These are phyloP conservation scores for Sporothrix euskadiensis DNA, from an alignment of 2,329 filamentous ascomycete species.

Conservation along the genomic window DNA sequence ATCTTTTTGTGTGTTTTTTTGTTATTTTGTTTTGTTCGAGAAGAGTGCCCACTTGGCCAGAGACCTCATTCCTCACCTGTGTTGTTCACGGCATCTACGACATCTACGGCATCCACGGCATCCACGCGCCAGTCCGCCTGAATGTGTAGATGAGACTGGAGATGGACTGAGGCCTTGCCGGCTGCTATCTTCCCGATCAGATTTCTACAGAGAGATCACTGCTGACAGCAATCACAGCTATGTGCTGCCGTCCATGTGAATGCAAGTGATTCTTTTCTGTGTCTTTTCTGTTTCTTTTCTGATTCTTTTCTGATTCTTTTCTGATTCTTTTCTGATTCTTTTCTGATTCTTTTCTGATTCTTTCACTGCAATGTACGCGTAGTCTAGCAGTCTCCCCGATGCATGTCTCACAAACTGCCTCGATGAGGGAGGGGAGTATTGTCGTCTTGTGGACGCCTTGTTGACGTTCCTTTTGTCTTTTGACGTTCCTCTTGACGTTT, in stretches of 20 bases:
- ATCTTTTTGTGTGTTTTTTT: background rate
- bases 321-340: background rate
- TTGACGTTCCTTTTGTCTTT: background rate
- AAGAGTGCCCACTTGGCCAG: background rate
- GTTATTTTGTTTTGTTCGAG: background rate
- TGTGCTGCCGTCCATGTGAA: background rate
- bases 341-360: background rate
- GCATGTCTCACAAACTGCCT: slow-evolving; percentile 8
- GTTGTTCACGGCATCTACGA: no score
- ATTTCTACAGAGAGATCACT: background rate
- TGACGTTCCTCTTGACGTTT: no score
- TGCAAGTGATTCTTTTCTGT: background rate
- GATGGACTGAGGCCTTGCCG: slow-evolving; percentile 18
- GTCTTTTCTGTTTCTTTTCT: background rate
- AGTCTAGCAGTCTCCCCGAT: background rate
- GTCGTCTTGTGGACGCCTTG: background rate
- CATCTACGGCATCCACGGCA: no score
- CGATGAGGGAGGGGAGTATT: background rate
- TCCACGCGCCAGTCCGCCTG: background rate
- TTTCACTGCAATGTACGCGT: background rate
- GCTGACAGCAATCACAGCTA: background rate
- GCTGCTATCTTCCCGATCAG: background rate
- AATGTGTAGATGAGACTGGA: slow-evolving; percentile 13
- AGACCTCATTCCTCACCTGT: background rate
- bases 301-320: background rate